Evolutionary conservation across 306 rosid genomes (phyloP).

Genomic region (Quercus agrifolia): DNA sequence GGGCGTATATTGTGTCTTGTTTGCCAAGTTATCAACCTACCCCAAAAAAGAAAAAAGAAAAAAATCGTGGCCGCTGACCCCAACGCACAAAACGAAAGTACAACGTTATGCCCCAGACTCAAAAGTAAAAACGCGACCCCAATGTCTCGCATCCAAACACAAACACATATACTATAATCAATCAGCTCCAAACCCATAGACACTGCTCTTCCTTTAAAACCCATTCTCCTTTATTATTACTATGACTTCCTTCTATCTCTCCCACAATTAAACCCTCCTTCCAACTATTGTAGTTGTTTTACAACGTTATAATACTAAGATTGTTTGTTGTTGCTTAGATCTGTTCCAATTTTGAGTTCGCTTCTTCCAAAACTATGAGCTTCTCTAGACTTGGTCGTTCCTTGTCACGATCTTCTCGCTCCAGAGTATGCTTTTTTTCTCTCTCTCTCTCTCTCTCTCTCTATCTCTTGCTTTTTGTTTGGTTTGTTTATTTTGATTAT

Average conservation of each 20-base stretch:
- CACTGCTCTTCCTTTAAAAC: no score
- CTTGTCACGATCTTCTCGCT: constrained; percentile 59
- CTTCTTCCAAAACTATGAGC: constrained; percentile 35
- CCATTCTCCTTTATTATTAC: no score
- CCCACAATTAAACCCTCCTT: no score
- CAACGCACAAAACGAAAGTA: no score
- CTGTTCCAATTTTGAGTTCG: not conserved
- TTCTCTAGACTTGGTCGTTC: constrained; percentile 64
- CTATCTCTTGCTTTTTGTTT: not conserved
- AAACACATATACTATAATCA: no score
- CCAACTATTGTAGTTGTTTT: not conserved
- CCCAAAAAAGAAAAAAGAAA: no score
- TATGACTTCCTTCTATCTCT: no score
- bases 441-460: not conserved
- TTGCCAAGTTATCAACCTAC: not conserved
- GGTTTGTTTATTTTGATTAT: not conserved
- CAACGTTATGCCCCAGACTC: no score
- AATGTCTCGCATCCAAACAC: no score
- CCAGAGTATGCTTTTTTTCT: constrained; percentile 33
- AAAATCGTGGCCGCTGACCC: no score
- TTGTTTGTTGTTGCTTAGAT: not conserved
- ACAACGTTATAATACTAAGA: not conserved
- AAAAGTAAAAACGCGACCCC: no score
- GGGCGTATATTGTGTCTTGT: not conserved
- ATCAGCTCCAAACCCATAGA: no score